Evolutionary conservation across 2,329 filamentous ascomycete species (phyloP), one percentile per base, ranked within the genome.

Genomic region (Xylariaceae sp.): DNA sequence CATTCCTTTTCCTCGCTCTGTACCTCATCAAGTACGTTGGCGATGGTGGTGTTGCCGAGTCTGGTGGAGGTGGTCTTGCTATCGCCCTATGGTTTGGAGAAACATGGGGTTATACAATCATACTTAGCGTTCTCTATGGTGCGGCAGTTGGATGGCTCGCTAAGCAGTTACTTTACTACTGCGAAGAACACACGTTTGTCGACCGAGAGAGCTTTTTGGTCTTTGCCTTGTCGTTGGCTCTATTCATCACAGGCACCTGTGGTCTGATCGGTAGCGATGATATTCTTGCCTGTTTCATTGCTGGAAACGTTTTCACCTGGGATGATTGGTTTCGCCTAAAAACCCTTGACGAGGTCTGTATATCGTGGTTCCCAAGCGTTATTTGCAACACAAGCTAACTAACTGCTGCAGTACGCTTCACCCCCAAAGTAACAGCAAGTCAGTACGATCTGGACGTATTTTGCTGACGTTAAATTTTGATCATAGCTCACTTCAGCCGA

Each of bases 251-350:
- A 0, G 92, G 92, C 0, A 96, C 92, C 0, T 93, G 90, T 61
- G 92, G 92, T 1, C 83, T 96, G 80, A 83, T 96, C 45, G 92
- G 92, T 1, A 94, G 87, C 31, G 92, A 96, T 69, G 93, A 97
- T 69, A 89, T 96, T 1, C 80, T 97, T 6, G 92, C 93, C 1
- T 96, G 92, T 75, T 97, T 97, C 70, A 88, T 96, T 65, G 93
- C 93, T 2, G 93, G 93, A 1, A 96, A 96, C 68, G 85, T 85
- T 1, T 96, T 97, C 65, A 96, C 91, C 0, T 94, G 91, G 87
- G 92, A 96, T 71, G 92, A 96, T 74, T 96, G 91, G 92, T 97
- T 96, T 74, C 88, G 93, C 0, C 78, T 94, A 1, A 90, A 96
- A 73, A 97, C 93, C 0, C 78, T 89, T 66, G 93, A 96, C 65